Conservation (phyloP, 139 green algal genomes). For the Coccomyxa sp. region DNA sequence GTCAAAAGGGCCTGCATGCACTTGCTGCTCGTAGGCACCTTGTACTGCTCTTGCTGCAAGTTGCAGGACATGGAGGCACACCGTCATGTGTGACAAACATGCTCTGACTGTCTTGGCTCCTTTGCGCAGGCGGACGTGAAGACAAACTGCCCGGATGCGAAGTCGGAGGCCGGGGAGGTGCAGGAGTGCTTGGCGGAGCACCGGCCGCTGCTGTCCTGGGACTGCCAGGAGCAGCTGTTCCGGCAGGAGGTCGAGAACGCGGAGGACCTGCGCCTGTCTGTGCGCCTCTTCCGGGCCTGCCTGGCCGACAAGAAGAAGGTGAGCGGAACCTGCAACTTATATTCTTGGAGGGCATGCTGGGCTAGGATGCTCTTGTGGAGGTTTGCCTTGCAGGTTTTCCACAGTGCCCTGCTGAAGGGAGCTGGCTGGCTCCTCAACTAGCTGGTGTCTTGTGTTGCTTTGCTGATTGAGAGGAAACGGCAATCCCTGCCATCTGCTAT, state of each 20-base stretch:
- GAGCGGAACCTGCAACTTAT: no score
- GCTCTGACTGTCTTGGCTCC: background rate
- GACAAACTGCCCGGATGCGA: constrained; percentile 5
- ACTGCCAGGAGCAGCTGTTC: constrained; percentile 76
- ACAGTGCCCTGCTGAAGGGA: no score
- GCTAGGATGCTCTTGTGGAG: no score
- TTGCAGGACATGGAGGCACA: background rate
- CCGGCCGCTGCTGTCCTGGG: constrained; percentile 34
- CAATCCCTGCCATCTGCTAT: no score
- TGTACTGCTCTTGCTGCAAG: background rate
- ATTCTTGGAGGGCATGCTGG: no score
- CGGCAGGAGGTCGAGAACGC: constrained; percentile 74
- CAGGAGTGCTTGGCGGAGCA: constrained; percentile 19
- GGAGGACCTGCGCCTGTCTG: constrained; percentile 70
- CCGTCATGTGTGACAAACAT: background rate
- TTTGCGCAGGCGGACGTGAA: constrained; percentile 14
- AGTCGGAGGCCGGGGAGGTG: constrained; percentile 7
- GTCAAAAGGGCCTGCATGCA: no score
- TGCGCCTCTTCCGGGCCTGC: constrained; percentile 66
- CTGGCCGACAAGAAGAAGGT: constrained; percentile 48
- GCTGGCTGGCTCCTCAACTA: no score
- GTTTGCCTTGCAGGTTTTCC: no score
- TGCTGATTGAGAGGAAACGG: no score
- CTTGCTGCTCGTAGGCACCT: no score
- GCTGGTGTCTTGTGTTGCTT: no score